These are phyloP conservation scores for Pedinophyceae sp. DNA, from an alignment of 139 green algal species.

Conservation along the genomic window DNA sequence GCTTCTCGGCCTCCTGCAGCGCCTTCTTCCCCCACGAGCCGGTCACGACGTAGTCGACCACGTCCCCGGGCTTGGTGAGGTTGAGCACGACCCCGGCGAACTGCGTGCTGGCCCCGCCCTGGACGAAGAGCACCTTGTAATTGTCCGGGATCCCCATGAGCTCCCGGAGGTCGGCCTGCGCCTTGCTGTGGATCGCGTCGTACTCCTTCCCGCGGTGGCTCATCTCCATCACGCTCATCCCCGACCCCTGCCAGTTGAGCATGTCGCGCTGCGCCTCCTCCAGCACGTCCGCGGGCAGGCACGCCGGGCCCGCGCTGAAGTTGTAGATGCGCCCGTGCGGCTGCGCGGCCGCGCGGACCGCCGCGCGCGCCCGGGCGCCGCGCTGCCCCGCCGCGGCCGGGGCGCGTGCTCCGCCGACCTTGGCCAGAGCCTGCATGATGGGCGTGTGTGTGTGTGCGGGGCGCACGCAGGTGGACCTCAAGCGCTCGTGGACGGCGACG, in stretches of 20 bases:
- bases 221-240: constrained; percentile 98
- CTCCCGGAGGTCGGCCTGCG: constrained; percentile 78
- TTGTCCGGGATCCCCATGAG: constrained; percentile 86
- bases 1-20: constrained; percentile 68
- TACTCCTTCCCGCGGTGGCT: constrained; percentile 92
- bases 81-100: constrained; percentile 92
- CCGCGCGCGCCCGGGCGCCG: no score
- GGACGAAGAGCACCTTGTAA: constrained; percentile 52
- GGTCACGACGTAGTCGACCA: constrained; percentile 74
- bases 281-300: constrained; percentile 79
- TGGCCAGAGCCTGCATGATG: no score
- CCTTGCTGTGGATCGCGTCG: constrained; percentile 66
- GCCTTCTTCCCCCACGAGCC: constrained; percentile 92
- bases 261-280: constrained; percentile 78
- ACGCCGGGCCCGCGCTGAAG: constrained; percentile 79
- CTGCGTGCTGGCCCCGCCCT: constrained; percentile 77
- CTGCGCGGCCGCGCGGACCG: no score
- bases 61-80: constrained; percentile 33
- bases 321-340: constrained; percentile 69
- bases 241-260: constrained; percentile 71
- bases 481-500: no score
- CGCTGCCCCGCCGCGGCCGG: no score
- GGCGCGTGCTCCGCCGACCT: no score
- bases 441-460: no score
- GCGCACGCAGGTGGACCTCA: no score